Base-by-base conservation (phyloP, 2,329 filamentous ascomycete genomes). In the Cladobotryum protrusum region DNA sequence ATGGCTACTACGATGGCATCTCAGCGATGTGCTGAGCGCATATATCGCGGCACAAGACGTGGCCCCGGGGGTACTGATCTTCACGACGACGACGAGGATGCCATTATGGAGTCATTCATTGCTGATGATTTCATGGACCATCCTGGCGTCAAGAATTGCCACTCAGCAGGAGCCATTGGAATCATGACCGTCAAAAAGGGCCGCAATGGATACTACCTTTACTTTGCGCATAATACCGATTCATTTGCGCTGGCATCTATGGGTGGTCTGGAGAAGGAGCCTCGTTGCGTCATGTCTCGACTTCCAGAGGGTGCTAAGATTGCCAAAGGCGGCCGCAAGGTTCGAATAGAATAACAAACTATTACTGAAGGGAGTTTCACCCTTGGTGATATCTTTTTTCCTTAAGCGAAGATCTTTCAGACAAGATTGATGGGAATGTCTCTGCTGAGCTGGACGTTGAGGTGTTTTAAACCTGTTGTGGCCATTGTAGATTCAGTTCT, bases 171-270 rank as follows among this genome's bases (percentile, higher is more conserved):
- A 3, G 91, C 92, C 29, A 95, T 99, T 61, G 93, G 93, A 2
- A 81, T 96, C 51, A 83, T 99, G 73, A 83, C 84, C 1, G 87
- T 96, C 60, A 97, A 97, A 72, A 93, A 90, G 72, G 85, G 81
- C 1, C 75, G 73, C 12, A 76, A 80, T 18, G 90, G 89, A 1
- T 82, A 89, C 56, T 89, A 87, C 63, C 79, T 99, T 46, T 92
- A 92, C 67, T 99, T 95, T 71, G 91, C 87, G 1, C 93, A 99
- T 74, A 99, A 97, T 63, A 99, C 93, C 1, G 92, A 97, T 65
- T 83, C 80, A 2, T 85, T 86, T 72, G 90, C 91, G 5, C 71
- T 99, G 47, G 89, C 90, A 1, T 95, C 89, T 3, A 95, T 97
- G 88, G 82, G 86, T 35, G 87, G 85, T 2, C 78, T 82, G 20